Evolutionary conservation across 306 rosid genomes (phyloP).

Genomic region (Fragaria ananassa): DNA sequence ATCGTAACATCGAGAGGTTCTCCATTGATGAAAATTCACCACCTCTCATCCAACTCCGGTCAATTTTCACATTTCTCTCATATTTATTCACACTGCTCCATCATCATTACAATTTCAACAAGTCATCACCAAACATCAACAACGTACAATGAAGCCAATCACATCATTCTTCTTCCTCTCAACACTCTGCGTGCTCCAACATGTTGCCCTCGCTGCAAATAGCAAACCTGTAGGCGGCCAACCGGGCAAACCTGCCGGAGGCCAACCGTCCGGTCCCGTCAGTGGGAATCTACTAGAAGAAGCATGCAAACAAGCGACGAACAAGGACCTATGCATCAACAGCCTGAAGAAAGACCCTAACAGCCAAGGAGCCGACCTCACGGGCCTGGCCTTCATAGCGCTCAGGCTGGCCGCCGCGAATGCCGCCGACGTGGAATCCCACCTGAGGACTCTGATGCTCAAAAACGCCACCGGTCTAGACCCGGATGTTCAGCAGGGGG

Average conservation of each 20-base stretch:
- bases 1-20: slow-evolving; percentile 11
- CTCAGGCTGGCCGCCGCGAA: slow-evolving; percentile 28
- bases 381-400: slow-evolving; percentile 31
- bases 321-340: slow-evolving; percentile 25
- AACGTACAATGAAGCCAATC: slow-evolving; percentile 31
- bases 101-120: not conserved
- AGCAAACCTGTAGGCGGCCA: not conserved
- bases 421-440: slow-evolving; percentile 35
- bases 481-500: slow-evolving; percentile 24
- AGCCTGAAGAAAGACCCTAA: slow-evolving; percentile 24
- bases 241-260: not conserved
- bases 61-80: not conserved
- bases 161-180: slow-evolving; percentile 17
- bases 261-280: not conserved
- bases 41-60: not conserved
- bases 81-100: not conserved
- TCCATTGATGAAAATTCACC: slow-evolving; percentile 8
- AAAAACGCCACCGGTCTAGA: slow-evolving; percentile 2
- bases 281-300: slow-evolving; percentile 4
- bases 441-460: slow-evolving; percentile 2
- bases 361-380: slow-evolving; percentile 31
- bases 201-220: not conserved
- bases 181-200: slow-evolving; percentile 17
- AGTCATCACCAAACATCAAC: not conserved
- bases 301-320: slow-evolving; percentile 18